Base-by-base conservation (phyloP, 1,284 basidiomycete species). In the Agaricales sp. region DNA sequence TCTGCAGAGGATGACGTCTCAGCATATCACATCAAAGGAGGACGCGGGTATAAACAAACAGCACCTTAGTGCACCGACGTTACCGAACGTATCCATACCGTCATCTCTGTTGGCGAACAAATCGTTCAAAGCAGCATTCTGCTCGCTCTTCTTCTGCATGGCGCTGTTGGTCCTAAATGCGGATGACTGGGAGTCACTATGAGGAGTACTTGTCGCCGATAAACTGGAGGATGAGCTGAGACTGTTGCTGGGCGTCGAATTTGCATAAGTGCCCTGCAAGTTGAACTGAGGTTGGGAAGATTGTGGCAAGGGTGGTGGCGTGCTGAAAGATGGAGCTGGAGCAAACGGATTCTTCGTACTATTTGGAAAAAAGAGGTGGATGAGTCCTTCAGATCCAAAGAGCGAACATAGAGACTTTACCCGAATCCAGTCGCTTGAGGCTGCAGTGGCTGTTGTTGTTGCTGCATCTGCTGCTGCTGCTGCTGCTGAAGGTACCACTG, bases 331-430 rank as follows among this genome's bases (percentile, higher is more conserved):
- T 44, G 67, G 53, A 16, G 64, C 56, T 2, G 72, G 75, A 0
- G 87, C 87, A 60, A 96, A 97, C 0, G 94, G 94, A 63, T 98
- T 98, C 74, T 98, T 98, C 41, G 91, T 90, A 13, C 92, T 92
- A 51, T 25, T 51, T 30, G n/a, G 19, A 24, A 46, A 18, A 21
- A 23, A 2, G 43, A 52, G n/a, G 54, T 35, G 45, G 26, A 30
- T 21, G 11, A 50, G 39, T 13, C 23, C 45, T 47, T 47, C 11
- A 35, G 35, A 43, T 8, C 2, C 45, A 24, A 25, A 2, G 50
- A 19, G 24, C 48, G 13, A 38, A 23, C 11, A n/a, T 16, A 39
- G 19, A 18, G 43, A 39, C 58, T 71, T 25, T 55, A 79, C 75
- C 82, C 83, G 57, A 84, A 91, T 49, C 80, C 86, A 37, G 80